Conservation (phyloP, 208 protist genomes). For the Wallacemonas rigidus region DNA sequence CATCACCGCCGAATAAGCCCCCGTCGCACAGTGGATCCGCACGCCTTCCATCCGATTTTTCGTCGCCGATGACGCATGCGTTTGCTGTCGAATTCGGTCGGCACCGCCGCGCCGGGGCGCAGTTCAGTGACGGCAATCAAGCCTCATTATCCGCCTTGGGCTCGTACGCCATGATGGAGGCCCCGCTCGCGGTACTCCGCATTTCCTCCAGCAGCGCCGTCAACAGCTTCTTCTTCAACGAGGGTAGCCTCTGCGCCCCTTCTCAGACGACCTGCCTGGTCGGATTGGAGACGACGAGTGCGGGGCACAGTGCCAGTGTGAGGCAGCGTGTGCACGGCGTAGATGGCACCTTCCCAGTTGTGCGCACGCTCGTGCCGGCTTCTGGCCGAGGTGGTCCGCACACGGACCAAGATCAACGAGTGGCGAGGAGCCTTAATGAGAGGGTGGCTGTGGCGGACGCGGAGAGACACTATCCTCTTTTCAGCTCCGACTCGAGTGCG, state of each 20-base stretch:
- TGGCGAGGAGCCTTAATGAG: no score
- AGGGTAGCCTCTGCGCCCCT: not conserved
- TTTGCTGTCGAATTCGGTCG: slow-evolving; percentile 6
- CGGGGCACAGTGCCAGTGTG: no score
- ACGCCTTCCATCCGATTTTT: not conserved
- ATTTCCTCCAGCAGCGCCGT: slow-evolving; percentile 2
- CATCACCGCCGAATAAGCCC: not conserved
- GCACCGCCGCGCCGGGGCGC: not conserved
- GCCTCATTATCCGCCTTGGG: no score
- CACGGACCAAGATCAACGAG: no score
- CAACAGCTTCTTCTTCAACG: not conserved
- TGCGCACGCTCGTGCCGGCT: no score
- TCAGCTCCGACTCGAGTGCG: no score
- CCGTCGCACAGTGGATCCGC: not conserved
- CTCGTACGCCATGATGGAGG: not conserved
- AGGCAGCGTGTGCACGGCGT: no score
- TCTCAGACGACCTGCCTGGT: not conserved
- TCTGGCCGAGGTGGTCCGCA: no score
- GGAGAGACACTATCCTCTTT: no score
- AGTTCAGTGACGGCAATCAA: no score
- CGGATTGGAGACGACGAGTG: not conserved
- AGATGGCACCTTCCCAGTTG: no score
- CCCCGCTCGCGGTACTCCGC: not conserved
- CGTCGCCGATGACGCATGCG: slow-evolving; percentile 7
- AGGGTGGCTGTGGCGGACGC: no score